Evolutionary conservation across 2,329 filamentous ascomycete genomes (phyloP), one percentile per base, ranked within the genome.

Genomic region (Dryadomyces quercus-mongolicae): DNA sequence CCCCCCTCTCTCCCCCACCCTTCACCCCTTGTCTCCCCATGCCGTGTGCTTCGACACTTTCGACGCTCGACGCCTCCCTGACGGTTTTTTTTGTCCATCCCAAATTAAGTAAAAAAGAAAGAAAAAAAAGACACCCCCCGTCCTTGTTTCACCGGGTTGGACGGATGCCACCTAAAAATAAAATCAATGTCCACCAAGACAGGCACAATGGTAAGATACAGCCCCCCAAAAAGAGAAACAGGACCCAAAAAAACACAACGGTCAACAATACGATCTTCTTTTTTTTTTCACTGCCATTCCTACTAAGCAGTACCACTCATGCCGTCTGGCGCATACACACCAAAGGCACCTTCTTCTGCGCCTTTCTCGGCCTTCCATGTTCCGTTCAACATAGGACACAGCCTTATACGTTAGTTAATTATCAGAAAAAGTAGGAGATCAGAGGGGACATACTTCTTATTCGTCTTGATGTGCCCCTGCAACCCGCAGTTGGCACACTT

Each of bases 401-500:
- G 78, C 13, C 57, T 59, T 9, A 15, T 10, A 15, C 15, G 68
- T 84, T 89, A 66, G 57, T 67, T 63, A 68, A 59, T 1, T 45
- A 59, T 63, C 58, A 60, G 59, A 61, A 60, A 58, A 65, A 59
- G 65, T 60, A 56, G 50, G 54, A 51, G 56, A 71, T 80, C 93
- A 13, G 5, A 40, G 13, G 12, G 6, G 34, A 45, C 55, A 0
- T 15, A 59, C 89, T 96, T 97, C 74, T 96, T 95, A 75, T 97
- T 97, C 49, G 92, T 97, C 71, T 96, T 96, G 75, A 98, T 98
- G 66, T 98, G 93, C 36, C 93, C 93, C 54, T 95, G 86, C 68
- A 93, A 87, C 51, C 93, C 93, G 71, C 93, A 98, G 69, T 96
- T 97, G 61, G 93, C 93, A 71, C 93, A 98, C 73, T 97, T 97